Base-by-base conservation (phyloP, 1,284 basidiomycete species). In the Fomitopsis schrenkii region DNA sequence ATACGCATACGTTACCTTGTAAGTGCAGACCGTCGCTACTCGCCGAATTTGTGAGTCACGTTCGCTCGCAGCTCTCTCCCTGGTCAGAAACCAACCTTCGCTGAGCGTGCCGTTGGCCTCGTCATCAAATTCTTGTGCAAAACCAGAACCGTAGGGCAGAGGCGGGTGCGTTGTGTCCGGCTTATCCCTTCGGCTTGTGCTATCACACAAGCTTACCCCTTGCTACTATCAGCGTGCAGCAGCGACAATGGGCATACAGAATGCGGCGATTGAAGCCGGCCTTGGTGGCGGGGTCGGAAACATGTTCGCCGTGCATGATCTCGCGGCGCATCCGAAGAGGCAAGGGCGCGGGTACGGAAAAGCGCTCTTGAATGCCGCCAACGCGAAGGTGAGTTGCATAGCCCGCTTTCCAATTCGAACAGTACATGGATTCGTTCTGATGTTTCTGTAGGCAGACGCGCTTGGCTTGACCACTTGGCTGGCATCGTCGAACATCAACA, bases 391-490 rank as follows among this genome's bases (percentile, higher is more conserved):
- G 22, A 45, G n/a, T 57, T 33, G 30, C 8, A 33, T 8, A 1
- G 30, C 30, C 4, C 30, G 8, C 22, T 22, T 22, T 22, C 22
- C 22, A 22, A 22, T 22, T 22, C 22, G 22, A 22, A 22, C 22
- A 22, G 22, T 22, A 22, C 22, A 22, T 22, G 22, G 22, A 22
- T 22, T 22, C 22, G 1, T 22, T 22, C 30, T 33, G 30, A 33
- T 33, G 30, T 33, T 33, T 19, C n/a, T 44, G 46, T 38, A 63
- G 59, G 67, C 66, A 14, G 69, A 69, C 41, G 62, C 54, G 12
- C 62, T 69, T 45, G 58, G 63, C 26, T 58, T 65, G 12, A 62
- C 66, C 19, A 63, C 66, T 1, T 64, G 58, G 40, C 63, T 69
- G 19, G 30, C 59, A 22, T 69, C 67, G 14, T 68, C 67, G 41